These are phyloP conservation scores for Geotrichum aggregatum DNA, from an alignment of 1,139 yeast genomes.

Conservation along the genomic window DNA sequence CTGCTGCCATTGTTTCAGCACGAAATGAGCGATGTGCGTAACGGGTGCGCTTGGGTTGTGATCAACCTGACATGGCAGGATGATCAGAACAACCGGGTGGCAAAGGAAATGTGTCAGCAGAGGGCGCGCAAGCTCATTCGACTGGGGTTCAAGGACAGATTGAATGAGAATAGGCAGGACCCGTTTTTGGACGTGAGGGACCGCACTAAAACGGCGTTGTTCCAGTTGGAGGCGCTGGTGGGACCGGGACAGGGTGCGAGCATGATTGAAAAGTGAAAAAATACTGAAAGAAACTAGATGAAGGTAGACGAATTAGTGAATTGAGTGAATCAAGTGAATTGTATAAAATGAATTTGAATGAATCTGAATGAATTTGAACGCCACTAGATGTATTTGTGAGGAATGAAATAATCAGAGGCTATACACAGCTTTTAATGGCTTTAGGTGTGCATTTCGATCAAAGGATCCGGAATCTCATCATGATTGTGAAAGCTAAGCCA, in stretches of 20 bases:
- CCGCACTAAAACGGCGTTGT: constrained; percentile 47
- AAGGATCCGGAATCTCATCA: too few species aligned
- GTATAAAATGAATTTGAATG: too few species aligned
- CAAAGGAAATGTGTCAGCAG: background rate
- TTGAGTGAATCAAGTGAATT: too few species aligned
- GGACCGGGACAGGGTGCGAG: background rate
- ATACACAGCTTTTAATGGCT: too few species aligned
- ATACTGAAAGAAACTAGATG: too few species aligned
- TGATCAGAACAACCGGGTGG: background rate
- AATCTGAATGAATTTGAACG: too few species aligned
- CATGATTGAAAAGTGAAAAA: too few species aligned
- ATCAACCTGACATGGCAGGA: constrained; percentile 55
- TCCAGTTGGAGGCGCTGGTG: constrained; percentile 33
- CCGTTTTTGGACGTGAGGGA: constrained; percentile 47
- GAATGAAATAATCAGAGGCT: too few species aligned
- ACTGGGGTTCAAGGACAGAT: constrained; percentile 42
- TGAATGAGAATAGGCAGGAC: constrained; percentile 36
- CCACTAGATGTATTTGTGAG: too few species aligned
- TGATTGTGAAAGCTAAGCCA: too few species aligned
- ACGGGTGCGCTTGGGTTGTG: constrained; percentile 57
- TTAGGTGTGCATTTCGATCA: too few species aligned
- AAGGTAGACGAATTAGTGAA: too few species aligned
- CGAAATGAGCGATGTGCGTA: constrained; percentile 43
- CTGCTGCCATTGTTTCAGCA: constrained; percentile 39
- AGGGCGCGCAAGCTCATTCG: constrained; percentile 31